Evolutionary conservation across 805 yeast species (phyloP).

Genomic region (Tetrapisispora taiwanensis): DNA sequence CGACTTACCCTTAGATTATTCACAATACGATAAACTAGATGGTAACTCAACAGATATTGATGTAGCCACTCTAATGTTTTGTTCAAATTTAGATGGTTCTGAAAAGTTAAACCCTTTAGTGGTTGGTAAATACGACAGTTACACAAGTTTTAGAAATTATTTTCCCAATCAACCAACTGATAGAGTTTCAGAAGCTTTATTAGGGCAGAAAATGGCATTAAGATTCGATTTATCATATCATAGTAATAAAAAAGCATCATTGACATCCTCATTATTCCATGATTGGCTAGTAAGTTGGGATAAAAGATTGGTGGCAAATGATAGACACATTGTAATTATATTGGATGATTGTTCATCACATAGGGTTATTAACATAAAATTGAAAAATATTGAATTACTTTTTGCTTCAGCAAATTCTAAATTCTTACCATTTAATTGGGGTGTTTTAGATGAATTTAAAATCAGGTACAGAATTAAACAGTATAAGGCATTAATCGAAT

Average conservation of each 20-base stretch:
- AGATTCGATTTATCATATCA: slow-evolving; percentile 46
- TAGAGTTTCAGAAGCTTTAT: slow-evolving; percentile 15
- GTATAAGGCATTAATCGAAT: slow-evolving; percentile 32
- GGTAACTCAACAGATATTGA: slow-evolving; percentile 29
- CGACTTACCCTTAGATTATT: slow-evolving; percentile 50
- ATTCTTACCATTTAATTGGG: slow-evolving; percentile 55
- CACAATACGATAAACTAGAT: slow-evolving; percentile 33
- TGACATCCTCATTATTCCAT: slow-evolving; percentile 52
- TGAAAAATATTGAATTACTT: slow-evolving; percentile 33
- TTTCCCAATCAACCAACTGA: slow-evolving; percentile 27
- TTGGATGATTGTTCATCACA: slow-evolving; percentile 57
- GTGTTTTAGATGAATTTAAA: slow-evolving; percentile 52
- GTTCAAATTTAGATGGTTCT: slow-evolving; percentile 52
- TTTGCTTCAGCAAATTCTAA: slow-evolving; percentile 33
- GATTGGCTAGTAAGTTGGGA: slow-evolving; percentile 53
- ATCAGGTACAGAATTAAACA: slow-evolving; percentile 49
- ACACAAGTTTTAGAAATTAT: slow-evolving; percentile 32
- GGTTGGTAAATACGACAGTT: slow-evolving; percentile 47
- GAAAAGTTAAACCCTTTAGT: slow-evolving; percentile 53
- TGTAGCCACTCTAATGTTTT: slow-evolving; percentile 48
- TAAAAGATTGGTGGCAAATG: slow-evolving; percentile 40
- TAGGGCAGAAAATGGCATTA: slow-evolving; percentile 38
- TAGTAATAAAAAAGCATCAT: slow-evolving; percentile 52
- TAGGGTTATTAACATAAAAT: slow-evolving; percentile 43
- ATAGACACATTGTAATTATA: slow-evolving; percentile 44